Evolutionary conservation across 192 early-diverging fungal genomes (phyloP), one percentile per base, ranked within the genome.

Genomic region (Glomus cerebriforme): DNA sequence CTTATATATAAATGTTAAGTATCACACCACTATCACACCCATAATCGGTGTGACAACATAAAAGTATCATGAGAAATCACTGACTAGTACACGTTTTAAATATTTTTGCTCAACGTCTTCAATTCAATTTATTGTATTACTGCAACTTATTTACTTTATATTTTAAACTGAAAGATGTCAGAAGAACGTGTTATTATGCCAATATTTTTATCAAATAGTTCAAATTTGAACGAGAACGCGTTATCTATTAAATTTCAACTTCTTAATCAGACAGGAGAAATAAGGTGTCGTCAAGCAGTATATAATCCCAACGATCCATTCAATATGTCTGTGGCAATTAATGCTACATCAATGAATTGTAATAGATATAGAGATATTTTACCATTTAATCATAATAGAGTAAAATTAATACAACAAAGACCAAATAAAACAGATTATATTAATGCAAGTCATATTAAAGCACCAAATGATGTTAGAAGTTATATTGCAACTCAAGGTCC

Each of bases 401-500:
- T 75, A 31, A 77, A 68, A 27, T 59, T 79, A 39, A 79, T 8
- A 34, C 34, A 47, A 67, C 19, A 54, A 65, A 29, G 66, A 29
- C 29, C 49, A 13, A 81, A 84, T 79, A 86, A 86, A 49, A 72
- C 45, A 54, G 92, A 94, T 82, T 95, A 93, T 79, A 94, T 97
- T 79, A 97, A 97, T 84, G 96, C 96, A 49, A 92, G 91, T 67
- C 90, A 88, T 72, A 79, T 96, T 9, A 67, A 79, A 7, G 86
- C 85, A 62, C 87, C 84, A 59, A 77, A 79, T 49, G 84, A 85
- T 7, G 83, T 86, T 31, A 58, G 69, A n/a, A 12, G 79, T n/a
- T 98, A 96, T 80, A 97, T 98, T 82, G 91, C 91, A 0, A 88
- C 94, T 13, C 97, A 98, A 83, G 97, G 95, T 5, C 96, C 97